phyloP scores from a whole-genome alignment of 805 yeast genomes.

The Teunomyces funiuensis region DNA sequence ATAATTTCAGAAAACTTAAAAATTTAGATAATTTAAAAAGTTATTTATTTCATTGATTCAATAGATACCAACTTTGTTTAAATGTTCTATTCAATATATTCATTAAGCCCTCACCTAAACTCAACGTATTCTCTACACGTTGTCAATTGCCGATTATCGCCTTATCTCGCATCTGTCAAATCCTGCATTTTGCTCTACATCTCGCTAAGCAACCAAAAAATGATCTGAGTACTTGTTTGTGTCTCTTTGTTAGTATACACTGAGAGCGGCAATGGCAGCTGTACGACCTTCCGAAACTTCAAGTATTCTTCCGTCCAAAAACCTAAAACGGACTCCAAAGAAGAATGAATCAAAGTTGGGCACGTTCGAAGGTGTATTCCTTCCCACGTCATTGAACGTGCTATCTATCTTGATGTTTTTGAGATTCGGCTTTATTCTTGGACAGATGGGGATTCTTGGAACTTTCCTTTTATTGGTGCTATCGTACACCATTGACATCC shows the following conservation, averaged over 20 bases:
- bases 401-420: conserved; percentile 92
- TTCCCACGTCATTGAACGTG: conserved; percentile 92
- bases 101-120: no score
- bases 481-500: conserved; percentile 76
- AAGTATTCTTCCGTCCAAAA: conserved; percentile 1
- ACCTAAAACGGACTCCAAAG: conserved; percentile 1
- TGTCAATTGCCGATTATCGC: neutral
- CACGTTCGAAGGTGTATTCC: conserved; percentile 85
- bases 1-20: no score
- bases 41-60: no score
- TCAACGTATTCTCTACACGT: neutral
- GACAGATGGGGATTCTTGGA: conserved; percentile 90
- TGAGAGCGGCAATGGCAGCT: neutral
- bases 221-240: neutral
- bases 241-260: neutral
- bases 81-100: no score
- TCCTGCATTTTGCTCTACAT: neutral
- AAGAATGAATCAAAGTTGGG: conserved; percentile 51
- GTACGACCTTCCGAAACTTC: conserved; percentile 1
- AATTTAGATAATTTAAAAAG: no score
- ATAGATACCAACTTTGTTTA: no score
- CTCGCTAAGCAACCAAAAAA: neutral
- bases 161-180: neutral
- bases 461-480: conserved; percentile 62
- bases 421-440: conserved; percentile 92